These are phyloP conservation scores for Sanguinoderma infundibulare DNA, from an alignment of 1,284 basidiomycete genomes.

Conservation along the genomic window DNA sequence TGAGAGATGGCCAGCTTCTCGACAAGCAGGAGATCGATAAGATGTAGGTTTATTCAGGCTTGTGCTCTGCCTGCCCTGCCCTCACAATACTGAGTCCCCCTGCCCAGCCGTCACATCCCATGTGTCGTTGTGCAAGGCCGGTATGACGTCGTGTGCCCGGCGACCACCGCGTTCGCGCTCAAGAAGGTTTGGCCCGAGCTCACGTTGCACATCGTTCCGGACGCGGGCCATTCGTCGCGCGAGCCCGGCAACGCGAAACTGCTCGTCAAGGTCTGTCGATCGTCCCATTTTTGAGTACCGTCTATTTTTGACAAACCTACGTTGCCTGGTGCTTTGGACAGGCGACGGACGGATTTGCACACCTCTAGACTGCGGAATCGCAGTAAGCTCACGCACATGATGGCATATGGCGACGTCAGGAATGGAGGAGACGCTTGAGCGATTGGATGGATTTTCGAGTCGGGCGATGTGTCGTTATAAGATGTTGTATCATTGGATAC, in stretches of 20 bases:
- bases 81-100: not conserved
- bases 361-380: conserved; percentile 19
- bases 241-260: conserved; percentile 78
- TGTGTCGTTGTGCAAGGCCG: conserved; percentile 86
- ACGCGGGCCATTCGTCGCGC: conserved; percentile 89
- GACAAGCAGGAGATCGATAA: conserved; percentile 87
- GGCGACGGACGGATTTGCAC: conserved; percentile 36
- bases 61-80: not conserved
- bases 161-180: conserved; percentile 79
- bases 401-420: not conserved
- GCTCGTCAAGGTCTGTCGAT: conserved; percentile 66
- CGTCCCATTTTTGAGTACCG: too few species aligned
- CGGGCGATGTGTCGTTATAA: not conserved
- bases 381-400: not conserved
- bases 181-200: conserved; percentile 87
- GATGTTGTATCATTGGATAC: not conserved
- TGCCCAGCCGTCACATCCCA: conserved; percentile 80
- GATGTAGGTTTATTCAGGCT: conserved; percentile 58
- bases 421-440: not conserved
- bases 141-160: conserved; percentile 81
- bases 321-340: too few species aligned
- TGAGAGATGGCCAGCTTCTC: conserved; percentile 89
- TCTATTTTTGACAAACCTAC: too few species aligned
- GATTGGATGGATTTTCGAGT: not conserved
- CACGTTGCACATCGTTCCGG: conserved; percentile 81